phyloP scores from a whole-genome alignment of 2,329 filamentous ascomycete species.

The Bretziella fagacearum region DNA sequence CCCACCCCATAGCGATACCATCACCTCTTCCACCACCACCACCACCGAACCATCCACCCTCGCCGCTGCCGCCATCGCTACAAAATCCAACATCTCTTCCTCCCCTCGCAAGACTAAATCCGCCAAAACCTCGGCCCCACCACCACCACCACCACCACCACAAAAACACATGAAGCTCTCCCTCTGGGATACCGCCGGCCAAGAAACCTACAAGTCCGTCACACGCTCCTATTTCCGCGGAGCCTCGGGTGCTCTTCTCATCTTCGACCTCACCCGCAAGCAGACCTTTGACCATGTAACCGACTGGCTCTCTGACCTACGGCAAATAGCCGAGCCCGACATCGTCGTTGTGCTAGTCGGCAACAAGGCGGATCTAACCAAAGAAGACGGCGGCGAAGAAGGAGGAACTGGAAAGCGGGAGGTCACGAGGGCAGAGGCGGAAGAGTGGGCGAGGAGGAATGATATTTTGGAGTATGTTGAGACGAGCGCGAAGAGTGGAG shows the following conservation, averaged over 20 bases:
- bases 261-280: constrained; percentile 83
- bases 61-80: constrained; percentile 15
- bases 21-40: constrained; percentile 13
- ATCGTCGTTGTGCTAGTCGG: constrained; percentile 91
- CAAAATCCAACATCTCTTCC: constrained; percentile 31
- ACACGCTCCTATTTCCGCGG: constrained; percentile 88
- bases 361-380: constrained; percentile 78
- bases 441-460: constrained; percentile 75
- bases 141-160: constrained; percentile 18
- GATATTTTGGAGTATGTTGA: constrained; percentile 88
- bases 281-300: constrained; percentile 77
- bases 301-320: constrained; percentile 84
- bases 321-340: constrained; percentile 86
- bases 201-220: constrained; percentile 95
- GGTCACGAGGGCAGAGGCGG: constrained; percentile 66
- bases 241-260: constrained; percentile 53
- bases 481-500: constrained; percentile 87
- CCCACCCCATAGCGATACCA: constrained; percentile 47
- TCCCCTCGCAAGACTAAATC: constrained; percentile 27
- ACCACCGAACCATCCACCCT: constrained; percentile 17
- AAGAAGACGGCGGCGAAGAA: constrained; percentile 16
- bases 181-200: constrained; percentile 90
- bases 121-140: constrained; percentile 18
- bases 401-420: constrained; percentile 45
- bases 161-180: constrained; percentile 82